These are phyloP conservation scores for Orbilia blumenaviensis DNA, from an alignment of 2,329 filamentous ascomycete species.

Conservation along the genomic window DNA sequence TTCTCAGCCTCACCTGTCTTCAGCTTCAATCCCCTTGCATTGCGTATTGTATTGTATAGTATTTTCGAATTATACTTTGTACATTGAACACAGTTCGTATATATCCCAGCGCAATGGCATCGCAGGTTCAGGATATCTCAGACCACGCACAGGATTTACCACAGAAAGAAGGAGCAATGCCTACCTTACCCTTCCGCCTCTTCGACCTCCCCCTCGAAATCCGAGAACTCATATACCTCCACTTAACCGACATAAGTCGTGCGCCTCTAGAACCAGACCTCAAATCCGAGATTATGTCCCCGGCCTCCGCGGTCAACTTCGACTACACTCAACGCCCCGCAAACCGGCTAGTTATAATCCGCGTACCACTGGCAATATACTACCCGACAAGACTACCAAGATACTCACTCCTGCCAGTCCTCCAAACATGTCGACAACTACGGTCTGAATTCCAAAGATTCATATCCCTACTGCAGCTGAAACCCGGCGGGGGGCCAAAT, in stretches of 20 bases:
- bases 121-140: neutral
- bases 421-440: constrained; percentile 19
- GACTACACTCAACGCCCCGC: neutral
- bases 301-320: neutral
- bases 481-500: neutral
- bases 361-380: neutral
- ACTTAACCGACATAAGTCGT: neutral
- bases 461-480: neutral
- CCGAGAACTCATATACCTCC: constrained; percentile 17
- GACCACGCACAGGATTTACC: neutral
- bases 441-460: constrained; percentile 5
- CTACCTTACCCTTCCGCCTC: neutral
- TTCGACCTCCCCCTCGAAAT: constrained; percentile 21
- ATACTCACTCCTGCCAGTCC: constrained; percentile 15
- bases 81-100: too few species aligned
- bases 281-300: neutral
- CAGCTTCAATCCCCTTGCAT: too few species aligned
- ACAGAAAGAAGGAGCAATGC: neutral
- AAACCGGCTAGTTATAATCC: neutral
- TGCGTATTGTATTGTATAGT: too few species aligned
- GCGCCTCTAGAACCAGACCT: neutral
- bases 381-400: neutral
- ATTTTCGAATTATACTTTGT: too few species aligned
- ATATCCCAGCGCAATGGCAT: too few species aligned
- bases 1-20: too few species aligned